These are phyloP conservation scores for Penicillium olsonii DNA, from an alignment of 2,329 filamentous ascomycete genomes.

Conservation along the genomic window DNA sequence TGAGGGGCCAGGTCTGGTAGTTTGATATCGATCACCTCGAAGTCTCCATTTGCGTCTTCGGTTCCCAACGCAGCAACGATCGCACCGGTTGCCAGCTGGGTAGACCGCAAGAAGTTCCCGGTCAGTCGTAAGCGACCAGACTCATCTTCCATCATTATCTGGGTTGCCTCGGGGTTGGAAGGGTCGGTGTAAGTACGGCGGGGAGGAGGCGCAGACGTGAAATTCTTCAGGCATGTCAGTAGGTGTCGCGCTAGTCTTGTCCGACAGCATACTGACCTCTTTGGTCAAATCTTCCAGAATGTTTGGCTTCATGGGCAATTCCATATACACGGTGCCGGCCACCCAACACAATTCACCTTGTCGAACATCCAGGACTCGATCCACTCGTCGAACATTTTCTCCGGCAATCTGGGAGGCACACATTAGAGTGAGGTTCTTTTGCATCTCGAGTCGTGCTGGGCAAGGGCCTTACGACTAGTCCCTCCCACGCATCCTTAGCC, in stretches of 20 bases:
- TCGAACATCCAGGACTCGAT: constrained; percentile 89
- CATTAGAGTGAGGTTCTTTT: neutral
- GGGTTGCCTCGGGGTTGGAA: constrained; percentile 48
- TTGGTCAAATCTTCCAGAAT: constrained; percentile 93
- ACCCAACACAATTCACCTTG: constrained; percentile 97
- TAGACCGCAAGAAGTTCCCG: constrained; percentile 66
- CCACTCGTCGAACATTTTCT: constrained; percentile 73
- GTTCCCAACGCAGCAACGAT: constrained; percentile 94
- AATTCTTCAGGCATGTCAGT: constrained; percentile 61
- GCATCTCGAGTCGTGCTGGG: neutral
- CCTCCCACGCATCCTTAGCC: constrained; percentile 74
- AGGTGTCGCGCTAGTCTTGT: neutral
- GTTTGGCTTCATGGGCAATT: constrained; percentile 93
- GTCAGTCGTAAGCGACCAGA: constrained; percentile 82
- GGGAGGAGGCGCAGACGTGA: constrained; percentile 79
- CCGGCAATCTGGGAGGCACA: constrained; percentile 61
- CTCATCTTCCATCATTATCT: constrained; percentile 91
- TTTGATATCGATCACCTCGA: constrained; percentile 87
- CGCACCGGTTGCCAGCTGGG: constrained; percentile 84
- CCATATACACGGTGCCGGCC: constrained; percentile 91
- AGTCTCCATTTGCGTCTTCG: constrained; percentile 87
- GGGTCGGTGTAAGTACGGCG: constrained; percentile 73
- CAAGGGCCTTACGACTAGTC: constrained; percentile 57
- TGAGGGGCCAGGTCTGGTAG: constrained; percentile 85
- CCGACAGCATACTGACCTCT: constrained; percentile 61